Base-by-base conservation (phyloP, 2,329 filamentous ascomycete species). In the Amylocarpus encephaloides region DNA sequence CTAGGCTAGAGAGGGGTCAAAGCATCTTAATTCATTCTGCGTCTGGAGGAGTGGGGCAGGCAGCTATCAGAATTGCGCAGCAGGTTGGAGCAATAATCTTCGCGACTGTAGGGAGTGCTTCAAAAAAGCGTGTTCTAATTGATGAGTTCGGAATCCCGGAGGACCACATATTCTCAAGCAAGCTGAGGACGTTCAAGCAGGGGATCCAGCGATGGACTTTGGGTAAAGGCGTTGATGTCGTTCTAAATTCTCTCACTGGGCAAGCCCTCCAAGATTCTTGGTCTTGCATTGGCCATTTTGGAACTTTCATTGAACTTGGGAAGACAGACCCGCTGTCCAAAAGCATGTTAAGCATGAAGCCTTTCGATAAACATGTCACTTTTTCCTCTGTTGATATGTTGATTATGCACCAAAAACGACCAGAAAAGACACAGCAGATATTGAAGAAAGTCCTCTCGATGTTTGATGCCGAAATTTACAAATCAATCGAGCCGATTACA, bases 261-360 rank as follows among this genome's bases (percentile, higher is more conserved):
- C 52, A 56, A 53, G 61, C 46, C 43, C 60, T 75, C 0, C 69
- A 70, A 26, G 66, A 68, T 0, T 71, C 69, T 0, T 77, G 70
- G 71, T 52, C 65, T 7, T 74, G 71, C 41, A 60, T 69, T n/a
- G 64, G 65, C 4, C 57, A 57, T 0, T 64, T 64, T 39, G 68
- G 68, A 2, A 53, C 63, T 7, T 69, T 71, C 49, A 40, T 71
- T 2, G 68, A 71, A 50, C 62, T 71, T 43, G 64, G 64, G 1
- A 65, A 65, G 35, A 60, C 34, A 33, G 50, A 53, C 42, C 51
- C 57, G 6, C 39, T 51, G 15, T 15, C 35, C 7, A 39, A 52
- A 3, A 46, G 26, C 30, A 56, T 69, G 1, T 70, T 46, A 13
- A 18, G n/a, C 35, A 50, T 48, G 39, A 26, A 16, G 5, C 39